Conservation (phyloP, 495 filamentous ascomycete species). For the Penicillium soppii region DNA sequence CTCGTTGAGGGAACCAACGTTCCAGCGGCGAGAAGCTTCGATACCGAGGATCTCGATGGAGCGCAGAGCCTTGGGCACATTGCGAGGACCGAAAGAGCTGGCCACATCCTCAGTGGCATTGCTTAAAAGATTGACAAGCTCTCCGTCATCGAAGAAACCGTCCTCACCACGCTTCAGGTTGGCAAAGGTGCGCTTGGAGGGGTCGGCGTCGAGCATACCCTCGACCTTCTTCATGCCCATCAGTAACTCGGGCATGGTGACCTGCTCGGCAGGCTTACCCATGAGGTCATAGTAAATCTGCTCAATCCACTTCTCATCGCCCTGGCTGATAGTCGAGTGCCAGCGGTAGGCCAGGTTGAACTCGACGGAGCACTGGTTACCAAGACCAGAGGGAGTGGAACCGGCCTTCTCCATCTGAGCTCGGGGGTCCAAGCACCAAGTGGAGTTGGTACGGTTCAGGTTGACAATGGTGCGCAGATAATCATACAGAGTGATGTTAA, state of each 20-base stretch:
- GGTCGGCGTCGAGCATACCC: constrained; percentile 47
- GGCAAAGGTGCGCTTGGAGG: constrained; percentile 57
- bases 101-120: constrained; percentile 61
- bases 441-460: constrained; percentile 71
- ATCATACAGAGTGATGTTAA: constrained; percentile 80
- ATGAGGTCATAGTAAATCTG: constrained; percentile 53
- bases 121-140: constrained; percentile 59
- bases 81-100: constrained; percentile 57
- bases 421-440: constrained; percentile 67
- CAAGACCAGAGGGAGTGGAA: constrained; percentile 62
- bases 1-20: constrained; percentile 60
- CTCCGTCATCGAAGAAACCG: constrained; percentile 61
- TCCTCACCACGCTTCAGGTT: constrained; percentile 52
- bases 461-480: constrained; percentile 86
- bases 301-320: constrained; percentile 67
- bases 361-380: constrained; percentile 70
- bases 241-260: constrained; percentile 52
- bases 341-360: constrained; percentile 75
- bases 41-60: constrained; percentile 62
- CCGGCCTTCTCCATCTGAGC: constrained; percentile 49
- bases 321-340: constrained; percentile 62
- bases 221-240: constrained; percentile 54
- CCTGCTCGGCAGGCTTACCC: constrained; percentile 54
- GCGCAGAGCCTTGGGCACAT: constrained; percentile 57
- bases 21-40: constrained; percentile 59